Percentiles rank a stretch among this genome's conserved stretches.
Evolutionary conservation across 163 green algal genomes (phyloP).

Genomic region (Volvox carteri): DNA sequence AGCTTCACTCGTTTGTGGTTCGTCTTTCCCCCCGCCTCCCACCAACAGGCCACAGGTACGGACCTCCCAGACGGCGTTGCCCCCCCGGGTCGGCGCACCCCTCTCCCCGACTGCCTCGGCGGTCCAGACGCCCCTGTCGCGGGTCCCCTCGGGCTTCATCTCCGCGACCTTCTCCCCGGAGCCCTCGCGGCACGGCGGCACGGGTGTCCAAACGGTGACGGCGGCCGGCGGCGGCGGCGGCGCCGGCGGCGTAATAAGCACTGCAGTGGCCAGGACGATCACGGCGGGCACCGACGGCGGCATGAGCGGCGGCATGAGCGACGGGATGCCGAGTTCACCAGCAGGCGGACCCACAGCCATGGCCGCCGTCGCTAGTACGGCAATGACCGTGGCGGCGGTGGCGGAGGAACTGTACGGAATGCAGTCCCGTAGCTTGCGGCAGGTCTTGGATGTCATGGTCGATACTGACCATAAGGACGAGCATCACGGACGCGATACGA

Average conservation of each 20-base stretch:
- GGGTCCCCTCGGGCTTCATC: background rate
- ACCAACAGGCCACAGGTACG: slow-evolving; percentile 2
- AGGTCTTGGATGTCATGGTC: slow-evolving; percentile 25
- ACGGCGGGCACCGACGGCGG: slow-evolving; percentile 32
- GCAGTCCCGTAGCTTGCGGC: background rate
- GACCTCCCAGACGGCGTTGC: background rate
- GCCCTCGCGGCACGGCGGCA: slow-evolving; percentile 23
- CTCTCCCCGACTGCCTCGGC: background rate
- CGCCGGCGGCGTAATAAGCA: too few species aligned
- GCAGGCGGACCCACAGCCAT: background rate
- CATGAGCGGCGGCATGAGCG: slow-evolving; percentile 12
- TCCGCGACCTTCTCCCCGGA: slow-evolving; percentile 29
- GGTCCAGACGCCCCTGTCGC: background rate
- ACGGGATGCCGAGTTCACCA: background rate
- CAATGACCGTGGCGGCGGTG: background rate
- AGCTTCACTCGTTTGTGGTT: too few species aligned
- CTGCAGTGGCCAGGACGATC: background rate
- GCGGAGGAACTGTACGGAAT: background rate
- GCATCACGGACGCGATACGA: slow-evolving; percentile 19
- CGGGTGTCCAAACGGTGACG: background rate
- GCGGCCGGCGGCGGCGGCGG: background rate
- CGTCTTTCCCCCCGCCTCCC: too few species aligned
- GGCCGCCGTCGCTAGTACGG: background rate
- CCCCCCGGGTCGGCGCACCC: background rate
- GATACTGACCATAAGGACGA: slow-evolving; percentile 44